Percentiles rank a stretch among this genome's conserved stretches.
Evolutionary conservation across 2,329 filamentous ascomycete species (phyloP).

Genomic region (Amauroascus niger): DNA sequence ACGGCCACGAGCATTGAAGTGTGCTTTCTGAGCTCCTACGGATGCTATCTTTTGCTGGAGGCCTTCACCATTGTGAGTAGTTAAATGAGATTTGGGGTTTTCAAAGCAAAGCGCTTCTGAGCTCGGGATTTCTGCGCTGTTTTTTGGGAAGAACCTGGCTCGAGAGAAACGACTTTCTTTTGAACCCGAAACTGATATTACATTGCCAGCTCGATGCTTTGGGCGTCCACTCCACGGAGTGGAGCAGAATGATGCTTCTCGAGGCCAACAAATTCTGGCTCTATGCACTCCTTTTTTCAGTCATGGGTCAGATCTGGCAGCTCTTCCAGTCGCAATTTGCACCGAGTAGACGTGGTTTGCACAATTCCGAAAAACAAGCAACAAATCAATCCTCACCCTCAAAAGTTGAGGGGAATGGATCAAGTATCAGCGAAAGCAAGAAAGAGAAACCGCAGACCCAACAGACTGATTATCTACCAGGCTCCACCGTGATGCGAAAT

Average conservation of each 20-base stretch:
- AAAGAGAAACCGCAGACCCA: neutral
- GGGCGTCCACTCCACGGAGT: slow-evolving; percentile 37
- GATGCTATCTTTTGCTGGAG: slow-evolving; percentile 59
- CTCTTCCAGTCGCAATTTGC: slow-evolving; percentile 14
- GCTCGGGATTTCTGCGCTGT: too few relatives aligned
- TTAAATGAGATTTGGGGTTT: too few relatives aligned
- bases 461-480: neutral
- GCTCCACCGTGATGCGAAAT: slow-evolving; percentile 34
- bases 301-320: slow-evolving; percentile 28
- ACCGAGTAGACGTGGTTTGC: neutral
- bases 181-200: neutral
- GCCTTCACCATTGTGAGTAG: slow-evolving; percentile 52
- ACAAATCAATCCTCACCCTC: neutral
- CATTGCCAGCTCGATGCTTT: slow-evolving; percentile 43
- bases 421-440: slow-evolving; percentile 5
- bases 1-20: slow-evolving; percentile 45
- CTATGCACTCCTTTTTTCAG: slow-evolving; percentile 47
- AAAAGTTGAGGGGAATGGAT: neutral
- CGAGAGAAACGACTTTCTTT: too few relatives aligned
- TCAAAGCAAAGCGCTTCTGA: too few relatives aligned
- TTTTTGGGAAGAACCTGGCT: too few relatives aligned
- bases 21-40: slow-evolving; percentile 50
- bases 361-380: neutral
- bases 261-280: slow-evolving; percentile 65
- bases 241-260: slow-evolving; percentile 41